A percentile compares a stretch with the other conserved stretches of the same genome.
Conservation (phyloP, 1,284 basidiomycete species). For the Trametes sp. region DNA sequence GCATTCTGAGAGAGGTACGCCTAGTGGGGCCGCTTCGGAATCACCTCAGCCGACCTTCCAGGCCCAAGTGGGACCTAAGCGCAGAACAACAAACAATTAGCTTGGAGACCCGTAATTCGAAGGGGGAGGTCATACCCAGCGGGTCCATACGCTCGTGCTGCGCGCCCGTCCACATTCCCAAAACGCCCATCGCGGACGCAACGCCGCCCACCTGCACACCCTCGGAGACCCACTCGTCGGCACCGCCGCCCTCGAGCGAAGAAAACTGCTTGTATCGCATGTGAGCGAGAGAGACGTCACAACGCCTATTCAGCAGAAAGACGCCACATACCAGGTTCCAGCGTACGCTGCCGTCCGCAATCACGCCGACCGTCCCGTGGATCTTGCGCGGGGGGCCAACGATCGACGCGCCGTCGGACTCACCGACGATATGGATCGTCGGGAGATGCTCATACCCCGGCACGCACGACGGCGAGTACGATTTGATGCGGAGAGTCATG, state of each 20-base stretch:
- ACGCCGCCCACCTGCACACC: constrained; percentile 63
- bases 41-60: constrained; percentile 37
- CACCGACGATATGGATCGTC: constrained; percentile 58
- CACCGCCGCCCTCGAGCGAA: constrained; percentile 32
- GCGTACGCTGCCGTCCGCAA: constrained; percentile 58
- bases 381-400: constrained; percentile 41
- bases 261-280: constrained; percentile 31
- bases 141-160: constrained; percentile 57
- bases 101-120: not conserved
- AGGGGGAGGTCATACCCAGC: constrained; percentile 47
- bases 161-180: constrained; percentile 68
- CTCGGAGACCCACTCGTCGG: constrained; percentile 61
- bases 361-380: constrained; percentile 57
- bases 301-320: not conserved
- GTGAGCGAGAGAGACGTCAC: not conserved
- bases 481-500: constrained; percentile 53
- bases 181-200: constrained; percentile 57
- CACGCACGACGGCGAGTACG: constrained; percentile 48
- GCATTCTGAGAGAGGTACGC: too few relatives aligned
- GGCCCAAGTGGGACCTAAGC: constrained; percentile 34
- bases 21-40: too few relatives aligned
- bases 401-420: constrained; percentile 45
- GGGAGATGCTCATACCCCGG: constrained; percentile 50
- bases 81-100: not conserved
- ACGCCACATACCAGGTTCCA: constrained; percentile 57